Base-by-base conservation (phyloP, 371 early-diverging fungal genomes). In the Umbelopsis sp. region DNA sequence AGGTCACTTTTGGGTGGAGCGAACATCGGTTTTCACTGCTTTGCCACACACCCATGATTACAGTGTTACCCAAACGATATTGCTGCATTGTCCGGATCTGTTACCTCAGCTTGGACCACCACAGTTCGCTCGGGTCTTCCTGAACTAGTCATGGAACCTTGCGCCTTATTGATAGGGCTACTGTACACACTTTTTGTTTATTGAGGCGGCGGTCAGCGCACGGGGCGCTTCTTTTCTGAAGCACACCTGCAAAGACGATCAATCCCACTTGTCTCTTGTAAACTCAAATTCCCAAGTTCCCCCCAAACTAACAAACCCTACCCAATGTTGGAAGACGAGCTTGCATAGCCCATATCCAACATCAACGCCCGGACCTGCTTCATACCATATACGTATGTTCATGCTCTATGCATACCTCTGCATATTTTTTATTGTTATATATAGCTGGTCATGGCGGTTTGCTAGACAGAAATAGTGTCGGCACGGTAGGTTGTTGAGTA, bases 141-240 rank as follows among this genome's bases (percentile, higher is more conserved):
- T 16, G 20, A 20, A 48, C 48, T 0, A 20, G 20, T 7, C 48
- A 45, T 48, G 48, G 16, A 48, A n/a, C 48, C 20, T 48, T 20
- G 20, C 48, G 48, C 48, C 48, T 16, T 16, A 16, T 48, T 48
- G 48, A 41, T 41, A 41, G 7, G 41, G 41, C 41, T 41, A 4
- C 41, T 10, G 12, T 7, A 4, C 41, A 41, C 41, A 4, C 32
- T n/a, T 18, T 57, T 57, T 57, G 16, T 29, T 35, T 29, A 18
- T 57, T 57, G 18, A 25, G 48, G 48, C 57, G 35, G 11, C 16
- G 18, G 29, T 18, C 7, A 57, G 57, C 18, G 57, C 57, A 57
- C 35, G 57, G 35, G 57, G 57, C 57, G 29, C 35, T 38, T 57
- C 57, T 32, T 37, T 37, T 35, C 32, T 57, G 4, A 57, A 57